Conservation (phyloP, 805 yeast species). For the Kazachstania taianensis region DNA sequence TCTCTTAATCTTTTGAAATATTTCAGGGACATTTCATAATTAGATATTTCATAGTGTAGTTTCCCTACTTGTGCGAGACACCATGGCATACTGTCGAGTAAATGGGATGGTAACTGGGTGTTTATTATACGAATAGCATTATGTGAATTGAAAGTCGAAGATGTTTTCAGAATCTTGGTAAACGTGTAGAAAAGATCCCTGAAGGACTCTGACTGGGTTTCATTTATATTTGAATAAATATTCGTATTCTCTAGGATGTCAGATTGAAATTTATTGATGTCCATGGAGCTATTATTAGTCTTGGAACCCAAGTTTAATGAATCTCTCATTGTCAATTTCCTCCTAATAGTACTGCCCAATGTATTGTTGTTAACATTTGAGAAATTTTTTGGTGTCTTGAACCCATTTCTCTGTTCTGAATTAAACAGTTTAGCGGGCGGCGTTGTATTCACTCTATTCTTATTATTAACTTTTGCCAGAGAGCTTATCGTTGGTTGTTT, state of each 20-base stretch:
- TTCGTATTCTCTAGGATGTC: background rate
- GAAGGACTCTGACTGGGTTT: background rate
- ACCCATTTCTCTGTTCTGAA: slow-evolving; percentile 10
- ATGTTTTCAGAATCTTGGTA: slow-evolving; percentile 13
- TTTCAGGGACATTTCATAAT: slow-evolving; percentile 64
- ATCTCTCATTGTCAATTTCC: slow-evolving; percentile 1
- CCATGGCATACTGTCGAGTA: slow-evolving; percentile 69
- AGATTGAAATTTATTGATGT: background rate
- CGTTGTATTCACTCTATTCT: slow-evolving; percentile 15
- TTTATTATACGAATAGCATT: slow-evolving; percentile 65
- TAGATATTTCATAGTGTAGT: slow-evolving; percentile 76
- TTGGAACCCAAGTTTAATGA: background rate
- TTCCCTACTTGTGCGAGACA: slow-evolving; percentile 72
- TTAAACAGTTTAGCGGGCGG: slow-evolving; percentile 21
- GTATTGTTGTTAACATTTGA: background rate
- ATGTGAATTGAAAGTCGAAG: slow-evolving; percentile 55
- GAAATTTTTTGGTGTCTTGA: slow-evolving; percentile 17
- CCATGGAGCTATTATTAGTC: background rate
- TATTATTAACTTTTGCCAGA: slow-evolving; percentile 6
- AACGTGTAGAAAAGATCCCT: slow-evolving; percentile 12
- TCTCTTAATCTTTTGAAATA: slow-evolving; percentile 54
- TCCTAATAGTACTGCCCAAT: slow-evolving; percentile 2
- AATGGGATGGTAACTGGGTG: slow-evolving; percentile 40
- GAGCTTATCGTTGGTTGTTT: slow-evolving; percentile 13
- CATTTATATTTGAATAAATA: background rate